These are phyloP conservation scores for Penicillium roqueforti DNA, from an alignment of 495 filamentous ascomycete genomes.

Conservation along the genomic window DNA sequence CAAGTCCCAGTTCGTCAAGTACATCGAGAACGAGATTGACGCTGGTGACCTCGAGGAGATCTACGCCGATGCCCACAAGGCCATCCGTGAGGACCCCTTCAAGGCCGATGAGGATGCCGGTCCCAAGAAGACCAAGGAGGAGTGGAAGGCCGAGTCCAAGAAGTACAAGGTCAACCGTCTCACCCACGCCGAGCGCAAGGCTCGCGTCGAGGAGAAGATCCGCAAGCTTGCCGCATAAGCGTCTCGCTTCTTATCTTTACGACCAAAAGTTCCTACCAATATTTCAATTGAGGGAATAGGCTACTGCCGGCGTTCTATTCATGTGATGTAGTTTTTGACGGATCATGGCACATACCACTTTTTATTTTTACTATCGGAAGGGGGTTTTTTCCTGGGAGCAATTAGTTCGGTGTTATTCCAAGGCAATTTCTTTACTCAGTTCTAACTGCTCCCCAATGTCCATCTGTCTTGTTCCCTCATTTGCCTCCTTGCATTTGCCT, in stretches of 20 bases:
- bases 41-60: conserved; percentile 96
- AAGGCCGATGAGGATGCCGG: conserved; percentile 82
- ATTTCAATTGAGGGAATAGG: conserved; percentile 25
- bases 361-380: conserved; percentile 21
- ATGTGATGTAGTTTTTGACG: conserved; percentile 30
- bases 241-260: conserved; percentile 18
- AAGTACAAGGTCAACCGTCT: conserved; percentile 79
- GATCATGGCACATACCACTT: conserved; percentile 32
- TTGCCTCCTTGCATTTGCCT: conserved; percentile 15
- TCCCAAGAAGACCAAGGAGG: conserved; percentile 87
- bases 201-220: conserved; percentile 85
- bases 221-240: conserved; percentile 51
- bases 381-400: conserved; percentile 23
- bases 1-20: conserved; percentile 94
- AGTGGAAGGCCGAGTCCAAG: conserved; percentile 93
- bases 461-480: conserved; percentile 34
- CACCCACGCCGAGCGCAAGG: conserved; percentile 71
- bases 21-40: conserved; percentile 94
- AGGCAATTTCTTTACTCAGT: conserved; percentile 32
- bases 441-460: conserved; percentile 33
- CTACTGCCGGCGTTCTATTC: conserved; percentile 28
- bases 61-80: conserved; percentile 90
- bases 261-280: conserved; percentile 19
- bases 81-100: conserved; percentile 96
- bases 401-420: conserved; percentile 33